Conservation (phyloP, 768 basidiomycete species). For the Paxillus rubicundulus region DNA sequence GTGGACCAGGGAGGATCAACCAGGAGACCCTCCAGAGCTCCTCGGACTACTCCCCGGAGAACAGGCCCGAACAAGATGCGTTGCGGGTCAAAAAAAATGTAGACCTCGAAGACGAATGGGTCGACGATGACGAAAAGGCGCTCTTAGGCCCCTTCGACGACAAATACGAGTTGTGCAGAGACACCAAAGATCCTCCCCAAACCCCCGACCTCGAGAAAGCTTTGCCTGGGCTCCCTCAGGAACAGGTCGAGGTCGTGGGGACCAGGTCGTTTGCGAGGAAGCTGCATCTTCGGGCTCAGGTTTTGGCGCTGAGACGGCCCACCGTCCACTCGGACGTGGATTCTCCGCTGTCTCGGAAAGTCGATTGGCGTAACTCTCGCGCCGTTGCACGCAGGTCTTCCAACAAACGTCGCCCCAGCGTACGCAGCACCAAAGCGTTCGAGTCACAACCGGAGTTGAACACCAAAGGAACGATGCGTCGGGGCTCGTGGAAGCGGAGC, state of each 20-base stretch:
- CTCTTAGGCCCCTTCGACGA: conserved; percentile 26
- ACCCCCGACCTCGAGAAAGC: conserved; percentile 11
- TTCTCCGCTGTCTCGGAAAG: background rate
- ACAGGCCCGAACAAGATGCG: background rate
- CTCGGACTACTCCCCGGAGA: conserved; percentile 24
- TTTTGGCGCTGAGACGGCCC: conserved; percentile 12
- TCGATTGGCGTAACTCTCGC: background rate
- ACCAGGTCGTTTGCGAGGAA: conserved; percentile 23
- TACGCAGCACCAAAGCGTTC: conserved; percentile 15
- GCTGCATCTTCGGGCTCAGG: conserved; percentile 12
- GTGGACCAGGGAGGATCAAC: conserved; percentile 25
- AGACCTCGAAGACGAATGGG: conserved; percentile 15
- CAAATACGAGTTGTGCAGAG: conserved; percentile 13
- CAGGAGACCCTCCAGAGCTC: conserved; percentile 21
- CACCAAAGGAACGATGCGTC: conserved; percentile 23
- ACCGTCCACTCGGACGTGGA: background rate
- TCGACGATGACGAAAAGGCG: conserved; percentile 25
- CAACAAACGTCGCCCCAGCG: conserved; percentile 12
- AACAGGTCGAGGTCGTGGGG: background rate
- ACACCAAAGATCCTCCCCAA: background rate
- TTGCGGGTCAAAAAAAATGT: conserved; percentile 9
- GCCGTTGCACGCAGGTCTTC: conserved; percentile 9
- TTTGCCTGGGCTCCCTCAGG: conserved; percentile 13
- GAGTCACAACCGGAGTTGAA: background rate
- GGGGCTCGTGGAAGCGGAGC: conserved; percentile 26